These are phyloP conservation scores for Annulohypoxylon nitens DNA, from an alignment of 495 filamentous ascomycete species.

Conservation along the genomic window DNA sequence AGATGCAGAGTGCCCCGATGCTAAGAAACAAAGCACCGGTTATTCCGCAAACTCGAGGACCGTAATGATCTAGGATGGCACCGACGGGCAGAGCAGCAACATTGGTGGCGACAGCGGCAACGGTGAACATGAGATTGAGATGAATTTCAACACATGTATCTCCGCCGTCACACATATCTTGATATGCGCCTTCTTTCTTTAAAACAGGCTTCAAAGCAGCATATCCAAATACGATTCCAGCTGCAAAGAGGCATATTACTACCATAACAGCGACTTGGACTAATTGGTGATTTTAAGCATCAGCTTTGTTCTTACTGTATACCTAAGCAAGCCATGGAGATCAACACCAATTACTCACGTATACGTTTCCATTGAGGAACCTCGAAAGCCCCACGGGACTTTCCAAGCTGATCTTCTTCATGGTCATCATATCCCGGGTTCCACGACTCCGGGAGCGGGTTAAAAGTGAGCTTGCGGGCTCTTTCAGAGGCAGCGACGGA, in stretches of 20 bases:
- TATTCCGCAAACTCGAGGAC: constrained; percentile 80
- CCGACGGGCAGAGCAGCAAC: constrained; percentile 87
- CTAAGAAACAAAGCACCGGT: constrained; percentile 77
- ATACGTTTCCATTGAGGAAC: constrained; percentile 74
- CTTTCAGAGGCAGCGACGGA: constrained; percentile 49
- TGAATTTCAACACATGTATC: constrained; percentile 79
- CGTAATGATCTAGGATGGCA: constrained; percentile 85
- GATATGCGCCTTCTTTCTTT: constrained; percentile 80
- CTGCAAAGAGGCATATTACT: constrained; percentile 83
- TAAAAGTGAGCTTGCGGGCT: constrained; percentile 65
- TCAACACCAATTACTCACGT: constrained; percentile 62
- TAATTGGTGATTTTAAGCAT: constrained; percentile 41
- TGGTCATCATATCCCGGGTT: constrained; percentile 51
- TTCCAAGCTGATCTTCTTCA: constrained; percentile 46
- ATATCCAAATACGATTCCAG: constrained; percentile 86
- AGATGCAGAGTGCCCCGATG: constrained; percentile 77
- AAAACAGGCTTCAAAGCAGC: constrained; percentile 87
- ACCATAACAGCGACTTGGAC: constrained; percentile 76
- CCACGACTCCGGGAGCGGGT: constrained; percentile 66
- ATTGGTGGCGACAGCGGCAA: constrained; percentile 86
- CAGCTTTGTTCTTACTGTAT: constrained; percentile 13
- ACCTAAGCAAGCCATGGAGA: neutral
- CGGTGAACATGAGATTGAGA: constrained; percentile 93
- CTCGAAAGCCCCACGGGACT: constrained; percentile 76
- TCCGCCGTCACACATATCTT: constrained; percentile 68